Conservation (phyloP, 2,329 filamentous ascomycete genomes). For the Aureobasidium sp. region DNA sequence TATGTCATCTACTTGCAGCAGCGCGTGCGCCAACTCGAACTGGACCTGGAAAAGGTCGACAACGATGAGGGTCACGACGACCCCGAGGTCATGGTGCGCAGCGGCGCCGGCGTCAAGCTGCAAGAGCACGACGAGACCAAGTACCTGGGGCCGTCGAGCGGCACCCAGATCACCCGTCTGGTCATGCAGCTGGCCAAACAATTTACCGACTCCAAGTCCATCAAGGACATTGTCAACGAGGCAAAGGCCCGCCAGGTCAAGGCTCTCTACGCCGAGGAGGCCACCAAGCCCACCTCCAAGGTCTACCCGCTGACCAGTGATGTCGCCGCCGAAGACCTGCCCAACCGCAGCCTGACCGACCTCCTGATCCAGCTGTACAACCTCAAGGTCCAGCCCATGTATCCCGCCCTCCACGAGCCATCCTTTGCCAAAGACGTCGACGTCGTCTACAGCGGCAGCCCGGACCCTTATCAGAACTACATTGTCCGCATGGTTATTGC, state of each 20-base stretch:
- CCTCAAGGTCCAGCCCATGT: slow-evolving; percentile 82
- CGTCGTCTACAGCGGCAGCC: slow-evolving; percentile 69
- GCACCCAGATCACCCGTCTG: slow-evolving; percentile 87
- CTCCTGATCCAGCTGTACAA: slow-evolving; percentile 78
- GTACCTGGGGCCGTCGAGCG: slow-evolving; percentile 88
- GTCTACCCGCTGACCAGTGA: slow-evolving; percentile 87
- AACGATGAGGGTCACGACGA: slow-evolving; percentile 66
- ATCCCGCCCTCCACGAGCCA: slow-evolving; percentile 79
- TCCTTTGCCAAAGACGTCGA: slow-evolving; percentile 70
- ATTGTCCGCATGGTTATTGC: slow-evolving; percentile 86
- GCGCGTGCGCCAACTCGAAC: slow-evolving; percentile 73
- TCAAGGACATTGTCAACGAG: slow-evolving; percentile 86
- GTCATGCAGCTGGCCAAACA: slow-evolving; percentile 96
- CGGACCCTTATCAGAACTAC: slow-evolving; percentile 74
- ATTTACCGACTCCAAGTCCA: slow-evolving; percentile 82
- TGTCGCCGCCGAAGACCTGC: slow-evolving; percentile 68
- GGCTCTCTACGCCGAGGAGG: slow-evolving; percentile 61
- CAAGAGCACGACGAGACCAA: slow-evolving; percentile 75
- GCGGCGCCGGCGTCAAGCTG: slow-evolving; percentile 76
- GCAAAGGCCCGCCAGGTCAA: slow-evolving; percentile 58
- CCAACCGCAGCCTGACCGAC: slow-evolving; percentile 66
- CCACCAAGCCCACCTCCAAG: slow-evolving; percentile 62
- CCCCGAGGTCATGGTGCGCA: slow-evolving; percentile 77
- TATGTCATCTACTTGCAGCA: slow-evolving; percentile 92
- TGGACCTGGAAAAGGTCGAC: slow-evolving; percentile 71